A percentile compares a stretch with the other conserved stretches of the same genome.
These are phyloP conservation scores for Starmerella cellae DNA, from an alignment of 805 yeast genomes.

Conservation along the genomic window DNA sequence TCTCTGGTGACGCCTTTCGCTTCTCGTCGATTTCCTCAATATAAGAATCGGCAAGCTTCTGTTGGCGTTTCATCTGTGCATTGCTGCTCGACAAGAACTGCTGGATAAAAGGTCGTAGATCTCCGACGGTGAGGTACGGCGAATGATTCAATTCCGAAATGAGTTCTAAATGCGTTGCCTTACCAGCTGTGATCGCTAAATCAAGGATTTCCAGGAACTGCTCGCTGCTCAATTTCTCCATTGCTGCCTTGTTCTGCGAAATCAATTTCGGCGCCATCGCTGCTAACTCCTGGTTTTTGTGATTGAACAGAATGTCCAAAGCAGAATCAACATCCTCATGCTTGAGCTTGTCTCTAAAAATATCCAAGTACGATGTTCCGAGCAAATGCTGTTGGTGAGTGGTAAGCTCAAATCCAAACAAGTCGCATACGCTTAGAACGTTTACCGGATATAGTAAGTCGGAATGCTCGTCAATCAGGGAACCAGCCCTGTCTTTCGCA, in stretches of 20 bases:
- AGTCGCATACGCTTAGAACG: constrained; percentile 28
- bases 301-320: constrained; percentile 30
- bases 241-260: neutral
- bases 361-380: constrained; percentile 42
- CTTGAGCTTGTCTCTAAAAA: constrained; percentile 53
- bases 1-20: constrained; percentile 38
- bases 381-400: constrained; percentile 13
- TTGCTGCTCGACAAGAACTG: constrained; percentile 47
- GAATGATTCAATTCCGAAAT: constrained; percentile 53
- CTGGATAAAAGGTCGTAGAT: constrained; percentile 55
- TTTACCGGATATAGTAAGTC: constrained; percentile 42
- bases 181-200: constrained; percentile 22
- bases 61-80: constrained; percentile 55
- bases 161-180: constrained; percentile 64
- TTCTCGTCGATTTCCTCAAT: constrained; percentile 49
- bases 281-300: constrained; percentile 37
- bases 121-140: constrained; percentile 54
- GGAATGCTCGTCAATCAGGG: constrained; percentile 37
- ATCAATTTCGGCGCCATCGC: constrained; percentile 7
- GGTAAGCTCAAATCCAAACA: constrained; percentile 21
- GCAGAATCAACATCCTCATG: constrained; percentile 46
- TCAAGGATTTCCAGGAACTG: neutral
- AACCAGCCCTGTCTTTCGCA: constrained; percentile 40
- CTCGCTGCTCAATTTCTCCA: constrained; percentile 5
- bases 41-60: constrained; percentile 53